These are phyloP conservation scores for Aureobasidium sp. DNA, from an alignment of 2,329 filamentous ascomycete genomes.

Conservation along the genomic window DNA sequence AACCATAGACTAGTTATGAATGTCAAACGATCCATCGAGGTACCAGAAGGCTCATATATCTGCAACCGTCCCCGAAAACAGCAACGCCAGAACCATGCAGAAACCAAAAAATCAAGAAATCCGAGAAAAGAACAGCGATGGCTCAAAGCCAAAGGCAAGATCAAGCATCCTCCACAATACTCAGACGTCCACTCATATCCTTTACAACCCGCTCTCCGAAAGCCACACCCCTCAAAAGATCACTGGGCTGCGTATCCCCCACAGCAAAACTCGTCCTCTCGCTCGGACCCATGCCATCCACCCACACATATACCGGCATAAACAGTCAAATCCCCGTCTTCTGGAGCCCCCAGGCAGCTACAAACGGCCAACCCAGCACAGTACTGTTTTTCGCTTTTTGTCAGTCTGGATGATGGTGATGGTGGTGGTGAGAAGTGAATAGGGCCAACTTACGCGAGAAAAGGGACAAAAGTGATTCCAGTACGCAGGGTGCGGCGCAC, in stretches of 20 bases:
- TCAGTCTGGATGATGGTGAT: no score
- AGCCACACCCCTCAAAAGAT: neutral
- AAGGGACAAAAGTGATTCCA: neutral
- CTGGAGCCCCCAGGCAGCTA: neutral
- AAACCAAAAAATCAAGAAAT: neutral
- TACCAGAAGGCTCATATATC: no score
- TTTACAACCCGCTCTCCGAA: neutral
- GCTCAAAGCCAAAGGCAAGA: neutral
- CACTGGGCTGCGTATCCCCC: neutral
- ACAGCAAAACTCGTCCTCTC: neutral
- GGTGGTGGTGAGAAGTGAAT: no score
- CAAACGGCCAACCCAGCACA: neutral
- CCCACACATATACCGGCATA: neutral
- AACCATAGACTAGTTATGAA: no score
- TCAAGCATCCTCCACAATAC: neutral
- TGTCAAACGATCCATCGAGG: no score
- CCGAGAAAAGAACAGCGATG: neutral
- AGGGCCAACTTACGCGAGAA: conserved; percentile 2
- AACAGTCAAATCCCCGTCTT: conserved; percentile 11
- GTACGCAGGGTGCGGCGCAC: neutral
- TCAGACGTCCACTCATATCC: neutral
- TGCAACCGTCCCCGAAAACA: no score
- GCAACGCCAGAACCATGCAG: no score
- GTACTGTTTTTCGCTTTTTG: neutral
- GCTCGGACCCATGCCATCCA: conserved; percentile 2